Conservation (phyloP, 768 basidiomycete genomes). For the Hypholoma sublateritium region DNA sequence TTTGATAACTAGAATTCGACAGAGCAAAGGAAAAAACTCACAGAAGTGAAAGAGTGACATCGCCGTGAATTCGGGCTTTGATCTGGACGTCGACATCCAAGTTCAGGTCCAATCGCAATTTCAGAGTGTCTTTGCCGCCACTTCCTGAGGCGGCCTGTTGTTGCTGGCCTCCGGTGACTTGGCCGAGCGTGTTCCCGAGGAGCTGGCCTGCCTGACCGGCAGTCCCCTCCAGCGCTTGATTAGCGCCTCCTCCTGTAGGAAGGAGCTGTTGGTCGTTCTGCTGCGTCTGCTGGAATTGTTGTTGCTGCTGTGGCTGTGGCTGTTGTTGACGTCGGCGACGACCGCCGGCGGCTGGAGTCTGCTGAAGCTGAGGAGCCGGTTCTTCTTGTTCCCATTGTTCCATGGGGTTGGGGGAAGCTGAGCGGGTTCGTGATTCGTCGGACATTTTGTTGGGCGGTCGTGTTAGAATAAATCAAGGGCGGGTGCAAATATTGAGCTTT, state of each 20-base stretch:
- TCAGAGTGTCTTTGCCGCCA: conserved; percentile 22
- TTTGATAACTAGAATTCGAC: conserved; percentile 5
- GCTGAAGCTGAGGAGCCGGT: conserved; percentile 3
- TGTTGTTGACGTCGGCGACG: conserved; percentile 11
- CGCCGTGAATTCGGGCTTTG: conserved; percentile 33
- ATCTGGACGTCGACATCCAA: conserved; percentile 32
- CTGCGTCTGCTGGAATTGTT: conserved; percentile 2
- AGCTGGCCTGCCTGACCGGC: conserved; percentile 15
- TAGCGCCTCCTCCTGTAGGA: conserved; percentile 6
- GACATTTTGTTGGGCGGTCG: conserved; percentile 9
- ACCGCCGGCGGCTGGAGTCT: neutral
- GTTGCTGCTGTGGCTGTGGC: conserved; percentile 7
- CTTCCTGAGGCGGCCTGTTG: conserved; percentile 1
- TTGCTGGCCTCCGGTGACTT: conserved; percentile 17
- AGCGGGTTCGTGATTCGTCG: conserved; percentile 15
- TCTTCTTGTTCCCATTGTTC: conserved; percentile 13
- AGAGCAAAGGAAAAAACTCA: conserved; percentile 12
- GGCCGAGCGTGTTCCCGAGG: conserved; percentile 17
- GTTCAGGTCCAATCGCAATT: conserved; percentile 32
- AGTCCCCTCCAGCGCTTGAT: conserved; percentile 4
- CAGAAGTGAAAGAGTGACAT: conserved; percentile 32
- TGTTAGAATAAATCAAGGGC: neutral
- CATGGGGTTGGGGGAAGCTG: conserved; percentile 19
- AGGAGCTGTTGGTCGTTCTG: conserved; percentile 7
- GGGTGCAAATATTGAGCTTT: too few species aligned